Evolutionary conservation across 192 early-diverging fungal genomes (phyloP).

Genomic region (Cladochytrium replicatum): DNA sequence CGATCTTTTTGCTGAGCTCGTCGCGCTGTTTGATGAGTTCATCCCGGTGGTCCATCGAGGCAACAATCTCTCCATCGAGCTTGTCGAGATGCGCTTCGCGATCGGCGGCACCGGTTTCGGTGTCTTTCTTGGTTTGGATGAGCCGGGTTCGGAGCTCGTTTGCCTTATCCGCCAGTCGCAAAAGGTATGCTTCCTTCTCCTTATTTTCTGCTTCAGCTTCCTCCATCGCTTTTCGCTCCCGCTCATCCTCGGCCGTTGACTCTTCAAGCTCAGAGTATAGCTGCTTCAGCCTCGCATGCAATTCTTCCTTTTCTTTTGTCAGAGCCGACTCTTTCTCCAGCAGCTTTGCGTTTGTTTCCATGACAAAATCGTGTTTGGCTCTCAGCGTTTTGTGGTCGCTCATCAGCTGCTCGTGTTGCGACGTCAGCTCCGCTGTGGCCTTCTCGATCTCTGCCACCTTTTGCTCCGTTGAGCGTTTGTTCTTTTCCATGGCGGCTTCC

Average conservation of each 20-base stretch:
- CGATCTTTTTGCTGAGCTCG: too few relatives aligned
- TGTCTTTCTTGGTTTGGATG: background rate
- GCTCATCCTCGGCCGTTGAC: background rate
- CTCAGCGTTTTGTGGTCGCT: constrained; percentile 19
- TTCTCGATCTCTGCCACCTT: constrained; percentile 22
- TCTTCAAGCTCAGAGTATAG: background rate
- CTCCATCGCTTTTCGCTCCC: background rate
- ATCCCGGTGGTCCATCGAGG: constrained; percentile 18
- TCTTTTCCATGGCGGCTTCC: too few relatives aligned
- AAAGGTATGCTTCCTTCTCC: background rate
- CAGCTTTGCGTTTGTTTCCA: constrained; percentile 22
- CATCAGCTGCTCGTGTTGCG: constrained; percentile 15
- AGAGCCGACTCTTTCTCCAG: constrained; percentile 13
- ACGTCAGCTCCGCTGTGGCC: constrained; percentile 6
- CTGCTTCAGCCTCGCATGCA: background rate
- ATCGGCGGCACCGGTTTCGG: background rate
- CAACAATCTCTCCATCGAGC: constrained; percentile 21
- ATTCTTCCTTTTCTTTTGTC: background rate
- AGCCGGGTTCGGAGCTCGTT: background rate
- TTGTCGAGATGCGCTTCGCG: constrained; percentile 10
- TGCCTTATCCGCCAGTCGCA: background rate
- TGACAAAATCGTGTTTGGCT: constrained; percentile 15
- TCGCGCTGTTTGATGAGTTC: constrained; percentile 22
- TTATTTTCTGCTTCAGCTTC: constrained; percentile 1
- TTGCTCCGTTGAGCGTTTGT: too few relatives aligned